These are phyloP conservation scores for Cylindrodendrum hubeiense DNA, from an alignment of 2,329 filamentous ascomycete genomes.

Conservation along the genomic window DNA sequence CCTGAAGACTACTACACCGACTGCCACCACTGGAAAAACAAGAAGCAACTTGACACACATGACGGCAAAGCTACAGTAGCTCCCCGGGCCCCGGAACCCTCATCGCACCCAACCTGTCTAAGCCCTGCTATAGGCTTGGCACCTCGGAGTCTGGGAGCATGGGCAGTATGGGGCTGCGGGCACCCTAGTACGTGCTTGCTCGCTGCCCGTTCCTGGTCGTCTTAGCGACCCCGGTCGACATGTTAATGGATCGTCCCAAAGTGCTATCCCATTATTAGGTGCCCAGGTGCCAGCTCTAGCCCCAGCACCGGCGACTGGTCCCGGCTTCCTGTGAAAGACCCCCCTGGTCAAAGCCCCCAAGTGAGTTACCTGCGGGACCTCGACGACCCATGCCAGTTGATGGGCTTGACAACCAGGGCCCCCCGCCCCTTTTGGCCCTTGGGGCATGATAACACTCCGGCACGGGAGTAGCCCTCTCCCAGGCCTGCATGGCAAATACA, in stretches of 20 bases:
- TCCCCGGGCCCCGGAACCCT: constrained; percentile 33
- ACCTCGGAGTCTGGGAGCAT: constrained; percentile 34
- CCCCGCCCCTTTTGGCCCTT: constrained; percentile 40
- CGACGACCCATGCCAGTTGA: constrained; percentile 22
- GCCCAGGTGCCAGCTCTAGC: constrained; percentile 36
- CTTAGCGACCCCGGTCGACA: constrained; percentile 35
- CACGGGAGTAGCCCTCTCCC: constrained; percentile 31
- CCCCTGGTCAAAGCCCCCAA: constrained; percentile 14
- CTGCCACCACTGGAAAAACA: constrained; percentile 22
- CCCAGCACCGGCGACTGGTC: constrained; percentile 31
- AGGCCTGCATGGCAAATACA: constrained; percentile 41
- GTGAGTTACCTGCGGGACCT: constrained; percentile 35
- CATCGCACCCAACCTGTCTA: constrained; percentile 35
- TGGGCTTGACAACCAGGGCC: constrained; percentile 26
- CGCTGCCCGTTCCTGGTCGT: constrained; percentile 35
- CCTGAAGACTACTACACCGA: constrained; percentile 33
- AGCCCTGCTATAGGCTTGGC: constrained; percentile 42
- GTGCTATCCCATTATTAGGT: constrained; percentile 33
- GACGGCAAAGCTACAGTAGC: constrained; percentile 42
- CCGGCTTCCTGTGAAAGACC: constrained; percentile 37
- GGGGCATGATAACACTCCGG: constrained; percentile 43
- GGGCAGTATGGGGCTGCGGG: constrained; percentile 30
- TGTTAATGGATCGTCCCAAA: constrained; percentile 36
- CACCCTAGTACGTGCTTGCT: constrained; percentile 33
- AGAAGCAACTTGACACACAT: constrained; percentile 26